Conservation (phyloP, 2,329 filamentous ascomycete species). For the Endoconidiophora laricicola region DNA sequence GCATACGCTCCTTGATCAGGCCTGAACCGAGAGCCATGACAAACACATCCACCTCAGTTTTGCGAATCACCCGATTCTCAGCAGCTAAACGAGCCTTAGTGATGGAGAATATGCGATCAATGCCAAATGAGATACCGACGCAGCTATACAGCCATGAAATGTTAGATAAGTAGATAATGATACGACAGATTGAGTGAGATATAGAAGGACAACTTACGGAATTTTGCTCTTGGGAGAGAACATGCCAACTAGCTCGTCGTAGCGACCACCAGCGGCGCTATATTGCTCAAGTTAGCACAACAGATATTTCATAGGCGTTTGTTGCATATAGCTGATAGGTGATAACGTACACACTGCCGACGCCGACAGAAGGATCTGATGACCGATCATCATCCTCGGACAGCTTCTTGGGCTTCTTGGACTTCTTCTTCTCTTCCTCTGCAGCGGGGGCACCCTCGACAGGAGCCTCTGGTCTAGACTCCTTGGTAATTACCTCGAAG, state of each 20-base stretch:
- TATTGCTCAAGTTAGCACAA: background rate
- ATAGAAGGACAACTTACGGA: slow-evolving; percentile 26
- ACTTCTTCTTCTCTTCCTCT: slow-evolving; percentile 23
- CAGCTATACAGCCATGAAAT: slow-evolving; percentile 16
- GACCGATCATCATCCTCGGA: slow-evolving; percentile 48
- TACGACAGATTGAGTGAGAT: background rate
- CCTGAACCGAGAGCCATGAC: slow-evolving; percentile 88
- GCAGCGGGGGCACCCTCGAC: slow-evolving; percentile 20
- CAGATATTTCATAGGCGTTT: too few species aligned
- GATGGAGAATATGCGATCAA: slow-evolving; percentile 90
- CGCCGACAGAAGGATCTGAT: slow-evolving; percentile 62
- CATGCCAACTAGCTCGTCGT: slow-evolving; percentile 89
- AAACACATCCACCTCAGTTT: slow-evolving; percentile 72
- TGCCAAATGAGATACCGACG: slow-evolving; percentile 64
- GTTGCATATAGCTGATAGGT: background rate
- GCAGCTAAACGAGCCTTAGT: slow-evolving; percentile 60
- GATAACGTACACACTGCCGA: slow-evolving; percentile 50
- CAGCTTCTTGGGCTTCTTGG: slow-evolving; percentile 30
- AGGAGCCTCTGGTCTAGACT: slow-evolving; percentile 41
- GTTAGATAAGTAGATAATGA: background rate
- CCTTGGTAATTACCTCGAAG: slow-evolving; percentile 75
- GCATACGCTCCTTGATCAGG: slow-evolving; percentile 68
- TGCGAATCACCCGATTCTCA: slow-evolving; percentile 39
- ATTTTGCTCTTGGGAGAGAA: slow-evolving; percentile 74
- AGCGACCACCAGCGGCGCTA: slow-evolving; percentile 66